A percentile compares a stretch with the other conserved stretches of the same genome.
Conservation (phyloP, 2,329 filamentous ascomycete species). For the Kalaharituber pfeilii region DNA sequence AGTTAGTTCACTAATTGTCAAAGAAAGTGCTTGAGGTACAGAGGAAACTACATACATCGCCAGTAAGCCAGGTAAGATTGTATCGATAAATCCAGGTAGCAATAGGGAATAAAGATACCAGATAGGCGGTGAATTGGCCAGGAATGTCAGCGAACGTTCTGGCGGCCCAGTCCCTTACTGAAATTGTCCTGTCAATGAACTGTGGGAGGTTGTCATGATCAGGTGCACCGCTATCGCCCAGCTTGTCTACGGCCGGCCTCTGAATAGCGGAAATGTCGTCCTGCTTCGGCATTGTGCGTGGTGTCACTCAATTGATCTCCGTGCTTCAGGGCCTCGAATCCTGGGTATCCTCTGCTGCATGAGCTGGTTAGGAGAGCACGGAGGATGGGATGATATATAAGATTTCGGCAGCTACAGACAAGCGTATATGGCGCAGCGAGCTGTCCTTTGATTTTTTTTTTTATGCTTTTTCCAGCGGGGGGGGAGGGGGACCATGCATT, state of each 20-base stretch:
- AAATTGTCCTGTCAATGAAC: slow-evolving; percentile 15
- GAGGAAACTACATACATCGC: slow-evolving; percentile 25
- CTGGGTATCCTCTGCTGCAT: too few species aligned
- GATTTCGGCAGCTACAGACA: too few species aligned
- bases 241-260: not conserved
- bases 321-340: too few species aligned
- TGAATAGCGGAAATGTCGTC: slow-evolving; percentile 9
- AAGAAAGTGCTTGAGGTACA: slow-evolving; percentile 13
- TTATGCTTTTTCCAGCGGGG: too few species aligned
- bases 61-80: slow-evolving; percentile 33
- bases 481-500: too few species aligned
- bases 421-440: too few species aligned
- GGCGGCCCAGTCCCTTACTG: slow-evolving; percentile 15
- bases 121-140: slow-evolving; percentile 12
- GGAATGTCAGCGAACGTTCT: slow-evolving; percentile 13
- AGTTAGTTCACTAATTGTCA: not conserved
- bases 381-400: too few species aligned
- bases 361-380: too few species aligned
- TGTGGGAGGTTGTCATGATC: slow-evolving; percentile 2
- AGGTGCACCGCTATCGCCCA: slow-evolving; percentile 1
- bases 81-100: slow-evolving; percentile 36
- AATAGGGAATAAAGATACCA: slow-evolving; percentile 32
- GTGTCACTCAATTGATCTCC: too few species aligned
- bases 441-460: too few species aligned
- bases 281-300: slow-evolving; percentile 10